Evolutionary conservation across 2,329 filamentous ascomycete genomes (phyloP).

Genomic region (Microcera coccophila): DNA sequence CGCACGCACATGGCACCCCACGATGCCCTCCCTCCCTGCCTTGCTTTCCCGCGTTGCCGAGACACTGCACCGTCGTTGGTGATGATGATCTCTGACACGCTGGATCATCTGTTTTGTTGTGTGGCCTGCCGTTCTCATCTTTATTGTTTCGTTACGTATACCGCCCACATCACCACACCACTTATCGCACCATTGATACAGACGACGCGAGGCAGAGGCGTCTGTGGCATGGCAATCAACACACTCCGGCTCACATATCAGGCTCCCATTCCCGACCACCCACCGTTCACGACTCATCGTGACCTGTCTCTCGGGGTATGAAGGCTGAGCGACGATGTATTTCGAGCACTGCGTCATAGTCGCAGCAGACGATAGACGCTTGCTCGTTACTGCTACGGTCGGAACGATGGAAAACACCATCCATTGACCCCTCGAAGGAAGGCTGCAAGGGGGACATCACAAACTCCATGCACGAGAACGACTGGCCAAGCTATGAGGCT

Average conservation of each 20-base stretch:
- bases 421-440: too few species aligned
- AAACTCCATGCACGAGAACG: too few species aligned
- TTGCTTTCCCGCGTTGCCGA: not conserved
- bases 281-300: constrained; percentile 2
- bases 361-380: too few species aligned
- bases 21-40: not conserved
- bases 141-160: not conserved
- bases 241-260: constrained; percentile 11
- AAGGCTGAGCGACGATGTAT: too few species aligned
- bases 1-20: constrained; percentile 1
- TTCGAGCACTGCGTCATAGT: too few species aligned
- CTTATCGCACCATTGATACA: constrained; percentile 10
- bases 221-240: constrained; percentile 7
- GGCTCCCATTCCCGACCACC: constrained; percentile 7
- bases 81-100: not conserved
- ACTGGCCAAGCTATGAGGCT: too few species aligned
- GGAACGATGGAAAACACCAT: too few species aligned
- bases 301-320: not conserved
- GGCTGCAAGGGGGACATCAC: too few species aligned
- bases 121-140: not conserved
- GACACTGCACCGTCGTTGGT: not conserved
- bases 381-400: too few species aligned
- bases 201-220: not conserved
- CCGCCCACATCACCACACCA: constrained; percentile 2
- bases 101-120: not conserved